These are phyloP conservation scores for Magnusiomyces paraingens DNA, from an alignment of 1,139 yeast genomes.

Conservation along the genomic window DNA sequence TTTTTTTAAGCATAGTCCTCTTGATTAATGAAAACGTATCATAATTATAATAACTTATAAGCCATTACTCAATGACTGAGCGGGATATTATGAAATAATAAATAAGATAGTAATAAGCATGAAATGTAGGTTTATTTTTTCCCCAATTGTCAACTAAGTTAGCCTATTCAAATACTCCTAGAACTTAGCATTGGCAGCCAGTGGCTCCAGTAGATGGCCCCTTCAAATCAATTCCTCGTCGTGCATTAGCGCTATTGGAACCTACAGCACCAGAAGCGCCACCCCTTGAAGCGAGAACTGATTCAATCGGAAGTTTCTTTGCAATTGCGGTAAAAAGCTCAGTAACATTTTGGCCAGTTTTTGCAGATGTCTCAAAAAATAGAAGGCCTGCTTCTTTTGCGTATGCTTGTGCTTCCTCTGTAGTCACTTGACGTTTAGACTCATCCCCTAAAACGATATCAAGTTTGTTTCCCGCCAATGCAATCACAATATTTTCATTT, in stretches of 20 bases:
- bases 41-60: no score
- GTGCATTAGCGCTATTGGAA: background rate
- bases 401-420: slow-evolving; percentile 48
- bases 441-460: slow-evolving; percentile 43
- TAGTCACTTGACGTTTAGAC: slow-evolving; percentile 44
- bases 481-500: slow-evolving; percentile 72
- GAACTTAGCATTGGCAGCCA: slow-evolving; percentile 4
- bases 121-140: no score
- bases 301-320: slow-evolving; percentile 34
- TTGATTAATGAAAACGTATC: no score
- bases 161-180: no score
- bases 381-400: slow-evolving; percentile 71
- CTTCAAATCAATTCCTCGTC: slow-evolving; percentile 5
- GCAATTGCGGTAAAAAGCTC: slow-evolving; percentile 82
- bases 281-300: slow-evolving; percentile 17
- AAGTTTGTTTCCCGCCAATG: slow-evolving; percentile 74
- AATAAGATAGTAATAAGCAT: background rate
- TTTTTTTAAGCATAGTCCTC: no score
- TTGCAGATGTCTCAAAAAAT: slow-evolving; percentile 91
- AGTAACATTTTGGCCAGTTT: slow-evolving; percentile 75
- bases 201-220: slow-evolving; percentile 5
- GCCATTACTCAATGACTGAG: background rate
- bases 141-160: background rate
- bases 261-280: slow-evolving; percentile 1
- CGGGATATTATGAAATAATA: background rate